Percentiles rank a stretch among this genome's conserved stretches.
Conservation (phyloP, 805 yeast genomes). For the Wickerhamiella sorbophila region DNA sequence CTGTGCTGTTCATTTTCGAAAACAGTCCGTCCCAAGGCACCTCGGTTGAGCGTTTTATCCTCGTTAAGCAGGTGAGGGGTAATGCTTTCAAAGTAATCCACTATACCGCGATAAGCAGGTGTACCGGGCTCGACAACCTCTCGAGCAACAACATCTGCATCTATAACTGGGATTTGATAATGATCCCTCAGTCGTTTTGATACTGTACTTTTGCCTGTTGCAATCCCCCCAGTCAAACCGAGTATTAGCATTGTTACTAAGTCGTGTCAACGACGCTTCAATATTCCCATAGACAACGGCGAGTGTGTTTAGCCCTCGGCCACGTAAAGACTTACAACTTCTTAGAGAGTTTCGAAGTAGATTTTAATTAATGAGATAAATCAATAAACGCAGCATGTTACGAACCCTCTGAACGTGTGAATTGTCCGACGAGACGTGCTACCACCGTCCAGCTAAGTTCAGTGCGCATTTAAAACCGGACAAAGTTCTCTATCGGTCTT, state of each 20-base stretch:
- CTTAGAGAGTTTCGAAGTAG: too few species aligned
- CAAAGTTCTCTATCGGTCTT: too few species aligned
- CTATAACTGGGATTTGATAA: conserved; percentile 48
- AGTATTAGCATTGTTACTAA: conserved; percentile 77
- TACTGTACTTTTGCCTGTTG: conserved; percentile 92
- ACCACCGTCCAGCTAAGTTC: too few species aligned
- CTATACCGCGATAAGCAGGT: conserved; percentile 52
- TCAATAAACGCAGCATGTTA: too few species aligned
- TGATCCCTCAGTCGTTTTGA: conserved; percentile 41
- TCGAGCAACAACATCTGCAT: conserved; percentile 83
- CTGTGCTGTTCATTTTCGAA: conserved; percentile 55
- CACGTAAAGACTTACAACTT: too few species aligned
- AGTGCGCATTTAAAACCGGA: too few species aligned
- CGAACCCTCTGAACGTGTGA: too few species aligned
- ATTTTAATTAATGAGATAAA: too few species aligned
- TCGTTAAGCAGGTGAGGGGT: conserved; percentile 40
- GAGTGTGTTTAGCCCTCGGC: too few species aligned
- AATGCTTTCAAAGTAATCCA: conserved; percentile 40
- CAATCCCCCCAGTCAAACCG: conserved; percentile 97
- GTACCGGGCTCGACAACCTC: conserved; percentile 74
- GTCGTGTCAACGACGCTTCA: too few species aligned
- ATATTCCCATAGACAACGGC: too few species aligned
- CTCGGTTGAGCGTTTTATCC: conserved; percentile 39
- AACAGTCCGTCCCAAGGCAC: conserved; percentile 62
- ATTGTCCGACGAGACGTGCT: too few species aligned